Conservation (phyloP, 768 basidiomycete species). For the Gloeophyllum trabeum region DNA sequence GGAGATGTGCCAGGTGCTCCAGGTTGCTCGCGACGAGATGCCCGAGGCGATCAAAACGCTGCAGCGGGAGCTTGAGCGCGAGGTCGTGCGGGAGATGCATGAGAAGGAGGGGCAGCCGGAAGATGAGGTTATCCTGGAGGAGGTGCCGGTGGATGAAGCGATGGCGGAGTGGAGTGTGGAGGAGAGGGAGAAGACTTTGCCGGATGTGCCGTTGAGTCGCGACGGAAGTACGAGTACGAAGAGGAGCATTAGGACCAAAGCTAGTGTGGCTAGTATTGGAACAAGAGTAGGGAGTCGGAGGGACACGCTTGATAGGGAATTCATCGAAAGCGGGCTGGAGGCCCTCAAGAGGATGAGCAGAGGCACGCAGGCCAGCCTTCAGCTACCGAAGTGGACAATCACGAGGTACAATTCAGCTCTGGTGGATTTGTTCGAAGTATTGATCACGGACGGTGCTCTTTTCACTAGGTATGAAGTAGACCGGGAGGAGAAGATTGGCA, state of each 20-base stretch:
- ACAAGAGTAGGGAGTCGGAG: conserved; percentile 10
- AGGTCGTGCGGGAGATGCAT: conserved; percentile 22
- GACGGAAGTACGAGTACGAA: background rate
- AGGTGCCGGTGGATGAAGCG: background rate
- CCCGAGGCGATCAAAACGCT: conserved; percentile 76
- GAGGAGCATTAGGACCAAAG: conserved; percentile 7
- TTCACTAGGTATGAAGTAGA: conserved; percentile 58
- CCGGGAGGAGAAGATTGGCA: conserved; percentile 53
- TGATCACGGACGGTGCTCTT: background rate
- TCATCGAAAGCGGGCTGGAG: conserved; percentile 64
- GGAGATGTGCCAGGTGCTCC: conserved; percentile 50
- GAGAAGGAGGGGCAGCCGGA: conserved; percentile 8
- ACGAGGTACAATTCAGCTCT: conserved; percentile 45
- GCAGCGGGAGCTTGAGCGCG: conserved; percentile 50
- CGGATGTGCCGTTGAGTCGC: background rate
- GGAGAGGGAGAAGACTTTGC: background rate
- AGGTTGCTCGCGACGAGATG: conserved; percentile 57
- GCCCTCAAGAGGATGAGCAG: conserved; percentile 53
- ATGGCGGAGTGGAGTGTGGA: background rate
- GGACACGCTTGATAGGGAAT: conserved; percentile 55
- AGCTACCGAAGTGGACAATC: conserved; percentile 66
- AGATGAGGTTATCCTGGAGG: background rate
- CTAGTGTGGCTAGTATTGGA: conserved; percentile 2
- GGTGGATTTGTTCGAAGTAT: background rate
- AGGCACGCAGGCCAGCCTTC: conserved; percentile 10